Evolutionary conservation across 495 filamentous ascomycete genomes (phyloP).

Genomic region (Xylaria grammica): DNA sequence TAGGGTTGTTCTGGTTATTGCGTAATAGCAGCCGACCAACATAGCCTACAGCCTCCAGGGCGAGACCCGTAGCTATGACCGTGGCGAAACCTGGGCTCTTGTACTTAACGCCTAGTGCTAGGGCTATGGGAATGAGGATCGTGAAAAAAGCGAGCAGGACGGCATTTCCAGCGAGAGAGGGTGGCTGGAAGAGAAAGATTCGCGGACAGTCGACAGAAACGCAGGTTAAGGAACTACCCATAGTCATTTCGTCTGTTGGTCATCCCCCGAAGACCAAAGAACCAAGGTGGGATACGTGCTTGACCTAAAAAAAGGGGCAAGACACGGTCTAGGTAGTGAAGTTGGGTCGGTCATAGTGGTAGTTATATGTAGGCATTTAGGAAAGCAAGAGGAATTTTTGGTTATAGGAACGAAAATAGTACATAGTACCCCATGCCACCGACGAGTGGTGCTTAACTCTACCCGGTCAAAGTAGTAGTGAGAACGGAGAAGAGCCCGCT

Average conservation of each 20-base stretch:
- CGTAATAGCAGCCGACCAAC: slow-evolving; percentile 44
- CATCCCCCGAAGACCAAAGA: slow-evolving; percentile 18
- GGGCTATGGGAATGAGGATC: slow-evolving; percentile 39
- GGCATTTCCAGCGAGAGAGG: slow-evolving; percentile 38
- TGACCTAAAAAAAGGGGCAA: neutral
- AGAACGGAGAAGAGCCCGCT: neutral
- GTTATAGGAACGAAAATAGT: neutral
- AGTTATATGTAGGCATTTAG: slow-evolving; percentile 8
- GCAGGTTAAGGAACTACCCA: slow-evolving; percentile 27
- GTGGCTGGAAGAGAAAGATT: slow-evolving; percentile 36
- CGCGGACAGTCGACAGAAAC: slow-evolving; percentile 25
- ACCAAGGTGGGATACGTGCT: neutral
- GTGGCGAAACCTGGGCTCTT: slow-evolving; percentile 39
- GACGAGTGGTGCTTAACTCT: neutral
- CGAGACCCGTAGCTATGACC: slow-evolving; percentile 39
- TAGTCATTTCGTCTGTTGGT: slow-evolving; percentile 20
- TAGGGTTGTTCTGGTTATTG: slow-evolving; percentile 29
- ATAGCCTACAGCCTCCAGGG: slow-evolving; percentile 48
- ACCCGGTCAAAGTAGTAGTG: neutral
- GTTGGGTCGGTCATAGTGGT: neutral
- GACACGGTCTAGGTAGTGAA: neutral
- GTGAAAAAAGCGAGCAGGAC: slow-evolving; percentile 49
- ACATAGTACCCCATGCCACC: neutral
- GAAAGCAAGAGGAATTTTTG: neutral
- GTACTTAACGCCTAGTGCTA: slow-evolving; percentile 46